Evolutionary conservation across 2,329 filamentous ascomycete genomes (phyloP).

Genomic region (Paracorniculantispora psalliotae): DNA sequence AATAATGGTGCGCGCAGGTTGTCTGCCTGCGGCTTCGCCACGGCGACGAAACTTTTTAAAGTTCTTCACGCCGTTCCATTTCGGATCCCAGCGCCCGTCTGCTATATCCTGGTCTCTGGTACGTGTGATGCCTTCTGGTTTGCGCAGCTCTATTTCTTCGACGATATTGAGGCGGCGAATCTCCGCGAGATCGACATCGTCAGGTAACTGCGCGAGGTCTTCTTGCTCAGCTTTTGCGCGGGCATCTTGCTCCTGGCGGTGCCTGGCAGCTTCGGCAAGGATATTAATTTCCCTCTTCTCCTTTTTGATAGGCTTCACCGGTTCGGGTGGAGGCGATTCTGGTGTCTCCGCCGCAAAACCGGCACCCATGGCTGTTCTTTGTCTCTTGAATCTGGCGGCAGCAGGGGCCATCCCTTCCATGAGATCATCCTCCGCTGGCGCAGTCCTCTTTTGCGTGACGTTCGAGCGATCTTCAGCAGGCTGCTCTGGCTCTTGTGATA

Average conservation of each 20-base stretch:
- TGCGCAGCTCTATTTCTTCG: slow-evolving; percentile 66
- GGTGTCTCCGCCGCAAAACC: slow-evolving; percentile 32
- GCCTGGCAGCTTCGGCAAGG: slow-evolving; percentile 57
- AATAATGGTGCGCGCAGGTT: slow-evolving; percentile 56
- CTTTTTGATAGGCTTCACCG: slow-evolving; percentile 38
- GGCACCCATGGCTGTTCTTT: slow-evolving; percentile 58
- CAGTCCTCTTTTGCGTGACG: slow-evolving; percentile 42
- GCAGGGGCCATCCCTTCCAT: slow-evolving; percentile 73
- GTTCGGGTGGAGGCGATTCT: slow-evolving; percentile 17
- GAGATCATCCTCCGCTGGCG: slow-evolving; percentile 47
- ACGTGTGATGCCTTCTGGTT: slow-evolving; percentile 24
- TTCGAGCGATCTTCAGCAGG: slow-evolving; percentile 20
- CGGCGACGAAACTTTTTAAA: slow-evolving; percentile 81
- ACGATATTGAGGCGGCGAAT: slow-evolving; percentile 71
- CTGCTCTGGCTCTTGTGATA: slow-evolving; percentile 43
- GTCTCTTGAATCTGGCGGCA: slow-evolving; percentile 72
- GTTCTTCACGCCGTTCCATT: slow-evolving; percentile 92
- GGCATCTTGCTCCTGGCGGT: slow-evolving; percentile 63
- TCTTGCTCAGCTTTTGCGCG: slow-evolving; percentile 49
- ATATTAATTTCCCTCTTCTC: slow-evolving; percentile 62
- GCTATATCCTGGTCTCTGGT: slow-evolving; percentile 46
- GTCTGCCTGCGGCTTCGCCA: slow-evolving; percentile 43
- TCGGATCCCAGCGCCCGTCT: slow-evolving; percentile 69
- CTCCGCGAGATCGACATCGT: slow-evolving; percentile 64
- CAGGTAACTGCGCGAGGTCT: slow-evolving; percentile 47